These are phyloP conservation scores for Sonneratia caseolaris DNA, from an alignment of 345 rosid genomes.

Conservation along the genomic window DNA sequence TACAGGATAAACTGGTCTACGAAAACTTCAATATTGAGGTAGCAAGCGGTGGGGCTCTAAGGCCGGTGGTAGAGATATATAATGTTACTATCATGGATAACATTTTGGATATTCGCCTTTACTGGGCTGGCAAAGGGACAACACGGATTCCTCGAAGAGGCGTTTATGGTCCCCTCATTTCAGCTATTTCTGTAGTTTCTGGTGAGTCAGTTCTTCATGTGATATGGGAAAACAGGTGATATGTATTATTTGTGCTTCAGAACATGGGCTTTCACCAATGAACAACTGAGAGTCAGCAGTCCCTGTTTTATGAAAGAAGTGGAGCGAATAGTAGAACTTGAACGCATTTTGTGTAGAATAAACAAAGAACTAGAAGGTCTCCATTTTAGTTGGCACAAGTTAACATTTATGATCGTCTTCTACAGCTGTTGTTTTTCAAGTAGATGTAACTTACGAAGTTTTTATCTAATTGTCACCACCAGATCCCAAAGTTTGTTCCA, in stretches of 20 bases:
- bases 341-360: too few species aligned
- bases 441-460: not conserved
- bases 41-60: constrained; percentile 24
- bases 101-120: constrained; percentile 29
- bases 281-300: not conserved
- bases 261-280: not conserved
- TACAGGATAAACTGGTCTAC: constrained; percentile 21
- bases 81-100: constrained; percentile 17
- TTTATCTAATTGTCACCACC: constrained; percentile 6
- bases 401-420: not conserved
- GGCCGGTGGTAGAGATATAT: constrained; percentile 9
- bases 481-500: constrained; percentile 24
- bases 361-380: too few species aligned
- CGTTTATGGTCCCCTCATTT: constrained; percentile 34
- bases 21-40: constrained; percentile 25
- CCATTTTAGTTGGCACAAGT: too few species aligned
- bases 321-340: not conserved
- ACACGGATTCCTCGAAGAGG: constrained; percentile 23
- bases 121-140: constrained; percentile 43
- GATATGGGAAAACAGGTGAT: not conserved
- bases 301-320: not conserved
- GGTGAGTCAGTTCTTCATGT: constrained; percentile 15
- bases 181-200: constrained; percentile 31
- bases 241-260: not conserved
- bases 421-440: not conserved